Conservation (phyloP, 768 basidiomycete species). For the Neoboletus magnificus region DNA sequence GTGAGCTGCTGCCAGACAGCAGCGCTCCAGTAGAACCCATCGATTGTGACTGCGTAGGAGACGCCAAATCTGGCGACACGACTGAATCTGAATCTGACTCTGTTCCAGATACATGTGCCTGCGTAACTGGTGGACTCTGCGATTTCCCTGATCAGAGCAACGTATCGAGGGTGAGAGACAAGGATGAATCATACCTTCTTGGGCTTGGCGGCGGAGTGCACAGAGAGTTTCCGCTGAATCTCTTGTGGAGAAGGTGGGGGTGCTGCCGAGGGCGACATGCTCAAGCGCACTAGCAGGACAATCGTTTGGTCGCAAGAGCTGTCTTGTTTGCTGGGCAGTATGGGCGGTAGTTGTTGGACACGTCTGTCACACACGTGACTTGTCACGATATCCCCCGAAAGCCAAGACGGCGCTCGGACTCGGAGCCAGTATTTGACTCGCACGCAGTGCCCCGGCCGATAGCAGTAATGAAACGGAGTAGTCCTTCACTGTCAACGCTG, state of each 20-base stretch:
- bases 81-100: conserved; percentile 87
- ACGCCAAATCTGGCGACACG: conserved; percentile 50
- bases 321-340: conserved; percentile 1
- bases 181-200: conserved; percentile 38
- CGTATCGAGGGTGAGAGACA: not conserved
- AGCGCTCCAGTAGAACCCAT: conserved; percentile 29
- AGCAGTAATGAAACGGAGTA: not conserved
- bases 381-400: conserved; percentile 13
- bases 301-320: conserved; percentile 11
- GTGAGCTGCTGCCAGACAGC: conserved; percentile 32
- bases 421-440: conserved; percentile 1
- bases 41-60: conserved; percentile 36
- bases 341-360: conserved; percentile 14
- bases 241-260: conserved; percentile 83
- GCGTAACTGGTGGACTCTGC: conserved; percentile 31
- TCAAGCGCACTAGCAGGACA: conserved; percentile 10
- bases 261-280: conserved; percentile 29
- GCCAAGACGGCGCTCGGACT: conserved; percentile 14
- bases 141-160: conserved; percentile 17
- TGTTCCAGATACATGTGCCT: conserved; percentile 57
- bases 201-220: conserved; percentile 59
- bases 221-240: conserved; percentile 79
- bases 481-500: not conserved
- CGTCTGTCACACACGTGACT: conserved; percentile 22
- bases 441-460: not conserved